Conservation (phyloP, 2,329 filamentous ascomycete genomes). For the Colletotrichum chrysophilum region DNA sequence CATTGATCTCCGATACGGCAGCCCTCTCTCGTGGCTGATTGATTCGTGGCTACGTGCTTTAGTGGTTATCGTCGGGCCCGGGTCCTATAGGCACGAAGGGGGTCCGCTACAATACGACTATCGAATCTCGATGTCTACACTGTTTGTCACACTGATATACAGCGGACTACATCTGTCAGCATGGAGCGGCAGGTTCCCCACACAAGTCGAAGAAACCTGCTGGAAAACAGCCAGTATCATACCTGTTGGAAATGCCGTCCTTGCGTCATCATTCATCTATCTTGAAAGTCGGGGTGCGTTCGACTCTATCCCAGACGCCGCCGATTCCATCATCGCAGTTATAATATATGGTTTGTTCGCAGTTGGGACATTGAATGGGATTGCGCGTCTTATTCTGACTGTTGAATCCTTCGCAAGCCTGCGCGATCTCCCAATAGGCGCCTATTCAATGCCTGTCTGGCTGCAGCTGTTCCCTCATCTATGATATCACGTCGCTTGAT, state of each 20-base stretch:
- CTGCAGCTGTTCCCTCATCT: background rate
- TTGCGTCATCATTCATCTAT: too few relatives aligned
- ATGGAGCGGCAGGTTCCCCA: background rate
- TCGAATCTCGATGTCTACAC: fast-evolving
- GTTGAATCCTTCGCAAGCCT: background rate
- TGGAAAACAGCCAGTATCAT: background rate
- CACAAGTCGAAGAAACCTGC: background rate
- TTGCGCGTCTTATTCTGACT: background rate
- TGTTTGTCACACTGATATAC: background rate
- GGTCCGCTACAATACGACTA: too few relatives aligned
- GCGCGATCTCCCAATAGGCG: background rate
- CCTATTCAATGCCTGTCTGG: background rate
- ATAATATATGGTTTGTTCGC: too few relatives aligned
- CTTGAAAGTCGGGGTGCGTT: too few relatives aligned
- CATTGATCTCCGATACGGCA: too few relatives aligned
- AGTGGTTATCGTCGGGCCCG: too few relatives aligned
- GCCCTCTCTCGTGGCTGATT: too few relatives aligned
- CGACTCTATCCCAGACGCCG: too few relatives aligned
- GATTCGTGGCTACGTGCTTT: too few relatives aligned
- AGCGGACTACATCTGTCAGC: background rate
- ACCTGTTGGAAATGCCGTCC: fast-evolving
- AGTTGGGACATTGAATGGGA: too few relatives aligned
- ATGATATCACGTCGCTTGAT: fast-evolving
- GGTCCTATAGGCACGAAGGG: too few relatives aligned
- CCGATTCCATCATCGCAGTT: too few relatives aligned